These are phyloP conservation scores for Lecanoromycetidae sp. DNA, from an alignment of 2,329 filamentous ascomycete species.

Conservation along the genomic window DNA sequence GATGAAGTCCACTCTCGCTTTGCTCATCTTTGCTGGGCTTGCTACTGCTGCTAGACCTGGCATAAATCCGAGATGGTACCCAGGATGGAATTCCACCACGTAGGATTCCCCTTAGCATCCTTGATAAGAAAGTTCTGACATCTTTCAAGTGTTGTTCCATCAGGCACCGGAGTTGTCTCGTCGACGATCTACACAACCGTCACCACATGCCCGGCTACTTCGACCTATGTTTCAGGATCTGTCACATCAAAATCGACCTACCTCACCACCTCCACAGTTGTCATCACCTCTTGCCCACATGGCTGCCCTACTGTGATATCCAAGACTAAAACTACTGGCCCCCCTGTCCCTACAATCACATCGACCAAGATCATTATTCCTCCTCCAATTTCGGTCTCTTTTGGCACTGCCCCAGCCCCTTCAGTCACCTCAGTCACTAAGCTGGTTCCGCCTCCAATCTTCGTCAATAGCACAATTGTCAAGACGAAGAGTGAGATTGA, in stretches of 20 bases:
- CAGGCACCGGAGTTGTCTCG: not conserved
- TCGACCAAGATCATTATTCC: not conserved
- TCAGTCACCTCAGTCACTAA: not conserved
- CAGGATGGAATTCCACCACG: slow-evolving; percentile 13
- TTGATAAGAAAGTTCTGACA: not conserved
- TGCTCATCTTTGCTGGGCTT: slow-evolving; percentile 21
- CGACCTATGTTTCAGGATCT: slow-evolving; percentile 19
- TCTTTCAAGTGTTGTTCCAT: not conserved
- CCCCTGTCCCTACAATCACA: not conserved
- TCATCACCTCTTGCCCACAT: slow-evolving; percentile 28
- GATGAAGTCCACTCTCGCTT: slow-evolving; percentile 20
- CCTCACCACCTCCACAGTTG: slow-evolving; percentile 28
- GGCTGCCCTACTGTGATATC: slow-evolving; percentile 23
- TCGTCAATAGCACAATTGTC: not conserved
- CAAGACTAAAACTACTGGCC: not conserved
- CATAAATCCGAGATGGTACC: slow-evolving; percentile 15
- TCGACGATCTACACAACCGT: slow-evolving; percentile 7
- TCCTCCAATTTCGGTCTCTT: not conserved
- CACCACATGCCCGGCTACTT: slow-evolving; percentile 21
- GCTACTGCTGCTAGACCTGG: slow-evolving; percentile 16
- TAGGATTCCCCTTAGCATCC: not conserved
- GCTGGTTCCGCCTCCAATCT: not conserved
- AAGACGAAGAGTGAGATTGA: not conserved
- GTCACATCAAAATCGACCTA: slow-evolving; percentile 24
- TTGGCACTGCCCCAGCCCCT: not conserved